phyloP scores from a whole-genome alignment of 192 early-diverging fungal genomes.

The Glomus cerebriforme region DNA sequence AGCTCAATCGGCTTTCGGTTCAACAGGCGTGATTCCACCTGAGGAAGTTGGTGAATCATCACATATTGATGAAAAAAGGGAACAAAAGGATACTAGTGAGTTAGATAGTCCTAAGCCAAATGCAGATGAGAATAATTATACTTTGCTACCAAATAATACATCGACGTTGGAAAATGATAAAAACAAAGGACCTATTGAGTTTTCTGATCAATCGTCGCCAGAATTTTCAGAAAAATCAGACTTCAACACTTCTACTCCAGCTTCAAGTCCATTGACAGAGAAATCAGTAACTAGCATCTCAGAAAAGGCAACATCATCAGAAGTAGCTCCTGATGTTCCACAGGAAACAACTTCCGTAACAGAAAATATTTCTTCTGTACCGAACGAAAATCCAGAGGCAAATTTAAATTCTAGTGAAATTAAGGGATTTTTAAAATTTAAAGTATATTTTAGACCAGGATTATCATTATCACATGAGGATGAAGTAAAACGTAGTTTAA shows the following conservation, averaged over 20 bases:
- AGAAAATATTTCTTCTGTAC: not conserved
- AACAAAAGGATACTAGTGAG: not conserved
- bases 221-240: not conserved
- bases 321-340: not conserved
- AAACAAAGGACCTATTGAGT: not conserved
- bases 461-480: not conserved
- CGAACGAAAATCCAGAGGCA: not conserved
- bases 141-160: not conserved
- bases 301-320: not conserved
- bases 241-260: not conserved
- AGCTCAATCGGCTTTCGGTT: not conserved
- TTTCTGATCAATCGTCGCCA: not conserved
- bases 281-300: not conserved
- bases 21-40: not conserved
- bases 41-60: not conserved
- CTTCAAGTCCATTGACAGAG: no score
- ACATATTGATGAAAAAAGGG: not conserved
- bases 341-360: not conserved
- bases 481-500: not conserved
- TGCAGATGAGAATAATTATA: no score
- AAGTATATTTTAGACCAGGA: conserved; percentile 6
- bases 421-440: not conserved
- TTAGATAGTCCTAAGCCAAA: no score
- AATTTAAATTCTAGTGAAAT: not conserved
- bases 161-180: not conserved